These are phyloP conservation scores for Solanum raphanifolium DNA, from an alignment of 257 asterid species.

Conservation along the genomic window DNA sequence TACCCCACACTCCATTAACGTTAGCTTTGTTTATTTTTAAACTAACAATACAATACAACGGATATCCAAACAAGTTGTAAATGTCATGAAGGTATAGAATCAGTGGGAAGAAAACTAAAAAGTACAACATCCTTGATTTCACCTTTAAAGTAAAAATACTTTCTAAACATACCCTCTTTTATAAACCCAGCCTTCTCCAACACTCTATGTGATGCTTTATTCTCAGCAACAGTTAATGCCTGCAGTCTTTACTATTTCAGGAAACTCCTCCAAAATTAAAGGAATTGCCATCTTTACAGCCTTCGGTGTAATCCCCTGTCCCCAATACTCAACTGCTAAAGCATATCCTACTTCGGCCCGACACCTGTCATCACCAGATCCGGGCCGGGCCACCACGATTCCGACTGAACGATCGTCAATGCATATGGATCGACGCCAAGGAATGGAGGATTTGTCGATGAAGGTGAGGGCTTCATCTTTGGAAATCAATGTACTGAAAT, in stretches of 20 bases:
- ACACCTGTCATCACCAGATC: conserved; percentile 25
- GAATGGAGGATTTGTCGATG: conserved; percentile 33
- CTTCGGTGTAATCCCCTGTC: conserved; percentile 26
- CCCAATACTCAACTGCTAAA: conserved; percentile 31
- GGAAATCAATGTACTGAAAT: conserved; percentile 28
- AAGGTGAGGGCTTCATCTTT: conserved; percentile 32
- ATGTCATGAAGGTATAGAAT: neutral
- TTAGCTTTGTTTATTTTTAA: too few species aligned
- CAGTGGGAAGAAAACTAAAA: conserved; percentile 24
- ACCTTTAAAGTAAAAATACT: conserved; percentile 31
- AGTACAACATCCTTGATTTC: conserved; percentile 22
- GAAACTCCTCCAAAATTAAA: conserved; percentile 23
- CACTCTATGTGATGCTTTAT: conserved; percentile 39
- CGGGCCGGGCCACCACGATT: conserved; percentile 19
- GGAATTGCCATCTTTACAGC: conserved; percentile 29
- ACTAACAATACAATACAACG: neutral
- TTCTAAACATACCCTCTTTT: conserved; percentile 33
- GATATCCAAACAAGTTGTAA: too few species aligned
- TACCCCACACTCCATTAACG: too few species aligned
- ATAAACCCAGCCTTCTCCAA: conserved; percentile 34
- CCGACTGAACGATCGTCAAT: conserved; percentile 28
- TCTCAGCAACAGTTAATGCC: conserved; percentile 15
- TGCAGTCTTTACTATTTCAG: conserved; percentile 31
- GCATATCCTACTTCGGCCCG: conserved; percentile 34
- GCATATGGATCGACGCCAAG: conserved; percentile 49